These are phyloP conservation scores for Trematosphaeria pertusa DNA, from an alignment of 2,329 filamentous ascomycete genomes.

Conservation along the genomic window DNA sequence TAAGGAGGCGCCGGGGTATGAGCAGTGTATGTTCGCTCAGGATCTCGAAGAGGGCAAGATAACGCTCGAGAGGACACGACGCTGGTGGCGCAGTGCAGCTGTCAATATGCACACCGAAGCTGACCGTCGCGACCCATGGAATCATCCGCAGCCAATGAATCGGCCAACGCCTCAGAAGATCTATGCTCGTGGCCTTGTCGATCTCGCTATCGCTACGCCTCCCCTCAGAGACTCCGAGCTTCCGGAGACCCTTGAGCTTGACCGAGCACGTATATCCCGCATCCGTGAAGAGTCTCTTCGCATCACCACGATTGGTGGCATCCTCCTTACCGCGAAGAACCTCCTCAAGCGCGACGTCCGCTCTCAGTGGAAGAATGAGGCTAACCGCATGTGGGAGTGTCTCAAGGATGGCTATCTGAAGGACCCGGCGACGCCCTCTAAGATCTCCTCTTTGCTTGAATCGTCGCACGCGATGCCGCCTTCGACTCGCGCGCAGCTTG, in stretches of 20 bases:
- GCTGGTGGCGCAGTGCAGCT: constrained; percentile 71
- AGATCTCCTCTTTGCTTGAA: constrained; percentile 57
- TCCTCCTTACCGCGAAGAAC: constrained; percentile 82
- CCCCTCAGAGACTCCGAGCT: constrained; percentile 62
- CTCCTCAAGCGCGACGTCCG: constrained; percentile 81
- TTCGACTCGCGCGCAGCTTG: constrained; percentile 53
- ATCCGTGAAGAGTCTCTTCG: constrained; percentile 66
- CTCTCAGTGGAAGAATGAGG: constrained; percentile 77
- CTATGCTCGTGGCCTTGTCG: constrained; percentile 77
- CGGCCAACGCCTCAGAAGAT: constrained; percentile 73
- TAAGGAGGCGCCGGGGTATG: constrained; percentile 74
- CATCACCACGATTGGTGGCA: constrained; percentile 75
- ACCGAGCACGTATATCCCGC: constrained; percentile 67
- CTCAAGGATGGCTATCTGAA: constrained; percentile 67
- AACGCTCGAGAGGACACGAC: constrained; percentile 65
- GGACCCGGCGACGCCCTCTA: constrained; percentile 56
- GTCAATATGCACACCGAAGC: constrained; percentile 70
- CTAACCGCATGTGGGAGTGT: constrained; percentile 72
- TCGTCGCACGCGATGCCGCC: constrained; percentile 59
- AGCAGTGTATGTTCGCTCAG: constrained; percentile 73
- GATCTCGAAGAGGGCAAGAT: constrained; percentile 65
- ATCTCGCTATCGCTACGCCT: constrained; percentile 73
- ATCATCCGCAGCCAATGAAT: constrained; percentile 61
- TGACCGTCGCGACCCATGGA: constrained; percentile 71
- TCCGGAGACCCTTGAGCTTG: constrained; percentile 77